These are phyloP conservation scores for Nevesoporus exiguus DNA, from an alignment of 768 basidiomycete species.

Conservation along the genomic window DNA sequence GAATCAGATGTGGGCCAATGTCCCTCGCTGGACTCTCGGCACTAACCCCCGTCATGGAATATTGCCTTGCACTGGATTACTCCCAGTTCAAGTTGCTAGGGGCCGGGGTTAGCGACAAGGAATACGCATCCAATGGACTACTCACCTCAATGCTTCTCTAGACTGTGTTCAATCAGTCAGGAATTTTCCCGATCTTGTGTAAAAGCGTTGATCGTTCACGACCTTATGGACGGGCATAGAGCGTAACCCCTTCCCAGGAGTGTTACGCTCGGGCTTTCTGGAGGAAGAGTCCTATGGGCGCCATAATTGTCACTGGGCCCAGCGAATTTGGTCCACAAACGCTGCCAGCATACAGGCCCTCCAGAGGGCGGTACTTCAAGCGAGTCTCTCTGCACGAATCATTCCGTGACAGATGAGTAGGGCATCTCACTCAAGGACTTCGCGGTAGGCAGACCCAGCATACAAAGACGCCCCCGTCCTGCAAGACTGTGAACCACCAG, in stretches of 20 bases:
- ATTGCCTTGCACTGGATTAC: neutral
- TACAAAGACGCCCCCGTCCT: slow-evolving; percentile 60
- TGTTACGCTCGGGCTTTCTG: slow-evolving; percentile 14
- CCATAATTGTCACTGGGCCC: slow-evolving; percentile 26
- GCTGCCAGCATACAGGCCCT: slow-evolving; percentile 68
- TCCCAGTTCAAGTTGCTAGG: neutral
- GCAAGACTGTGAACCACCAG: slow-evolving; percentile 63
- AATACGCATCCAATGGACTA: neutral
- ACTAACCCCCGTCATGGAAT: neutral
- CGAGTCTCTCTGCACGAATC: slow-evolving; percentile 59
- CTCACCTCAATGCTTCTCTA: neutral
- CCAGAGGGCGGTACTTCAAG: slow-evolving; percentile 71
- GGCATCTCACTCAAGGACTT: slow-evolving; percentile 60
- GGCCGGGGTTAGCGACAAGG: neutral
- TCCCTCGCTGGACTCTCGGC: neutral
- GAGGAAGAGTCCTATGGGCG: slow-evolving; percentile 8
- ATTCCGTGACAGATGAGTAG: slow-evolving; percentile 57
- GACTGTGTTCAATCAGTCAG: neutral
- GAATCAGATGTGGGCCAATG: neutral
- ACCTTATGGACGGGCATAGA: neutral
- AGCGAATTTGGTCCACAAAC: slow-evolving; percentile 58
- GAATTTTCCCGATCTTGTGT: neutral
- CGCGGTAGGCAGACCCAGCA: slow-evolving; percentile 52
- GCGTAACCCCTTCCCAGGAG: slow-evolving; percentile 9
- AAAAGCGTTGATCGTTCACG: neutral